Evolutionary conservation across 1,284 basidiomycete genomes (phyloP), one percentile per base, ranked within the genome.

Genomic region (Sanguinoderma infundibulare): DNA sequence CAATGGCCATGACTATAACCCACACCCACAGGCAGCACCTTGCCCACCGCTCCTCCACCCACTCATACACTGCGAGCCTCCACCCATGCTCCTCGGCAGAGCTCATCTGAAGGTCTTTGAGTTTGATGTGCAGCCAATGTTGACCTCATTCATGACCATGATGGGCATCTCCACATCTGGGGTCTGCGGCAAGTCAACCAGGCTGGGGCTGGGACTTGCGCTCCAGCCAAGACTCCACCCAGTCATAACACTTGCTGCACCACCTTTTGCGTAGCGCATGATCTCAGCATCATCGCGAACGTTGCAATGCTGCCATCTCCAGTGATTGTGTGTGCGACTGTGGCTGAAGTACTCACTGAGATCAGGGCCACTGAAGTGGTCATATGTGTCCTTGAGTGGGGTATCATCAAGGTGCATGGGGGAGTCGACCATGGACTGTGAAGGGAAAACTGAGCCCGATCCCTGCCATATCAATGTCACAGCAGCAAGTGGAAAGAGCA

Each of bases 291-390:
- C 66, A 35, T 72, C 69, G 8, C 62, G 60, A 15, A 65, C 30
- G 30, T 70, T 64, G 24, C 62, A 36, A 15, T 53, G 57, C 51
- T 57, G 66, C 17, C 61, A 60, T 39, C 64, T 60, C 26, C 66
- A 53, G 5, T 57, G 52, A 4, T 57, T 46, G 24, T 67, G 67
- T 10, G 63, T 46, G 20, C 62, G 53, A 51, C 64, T 52, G 39
- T 67, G 62, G 51, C 67, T 62, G 62, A 77, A 79, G 60, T 80
- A 78, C 55, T 79, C 78, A 8, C 79, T 81, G 12, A 86, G 74
- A 68, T 86, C 83, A 17, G 84, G 82, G 1, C 84, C 85, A 32
- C 78, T 83, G 69, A 88, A 87, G 72, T 87, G 87, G 68, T 90
- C 87, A 62, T 83, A 84, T 5, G 82, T 83, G 60, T 86, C 85